Evolutionary conservation across 1,284 basidiomycete species (phyloP), one percentile per base, ranked within the genome.

Genomic region (Cutaneotrichosporon spelunceum): DNA sequence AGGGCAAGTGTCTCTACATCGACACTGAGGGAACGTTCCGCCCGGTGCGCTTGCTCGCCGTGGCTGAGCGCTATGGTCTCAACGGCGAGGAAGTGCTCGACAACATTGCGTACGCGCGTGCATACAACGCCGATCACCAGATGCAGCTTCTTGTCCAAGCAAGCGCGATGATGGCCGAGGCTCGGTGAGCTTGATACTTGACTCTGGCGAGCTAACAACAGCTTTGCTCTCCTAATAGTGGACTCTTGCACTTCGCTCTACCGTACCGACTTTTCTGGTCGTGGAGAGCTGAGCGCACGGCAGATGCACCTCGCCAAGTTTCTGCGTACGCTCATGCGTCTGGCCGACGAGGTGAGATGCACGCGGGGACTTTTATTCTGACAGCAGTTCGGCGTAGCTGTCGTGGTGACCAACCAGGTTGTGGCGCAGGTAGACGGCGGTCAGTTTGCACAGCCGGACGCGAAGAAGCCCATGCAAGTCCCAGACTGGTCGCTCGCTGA

Each of bases 11-110:
- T 74, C 82, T 99, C 53, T 99, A 95, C 79, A 98, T 99, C 79
- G 96, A 99, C 78, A 99, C 96, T 0, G 95, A 99, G 76, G 94
- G 94, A 11, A 99, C 96, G 3, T 99, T 99, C 83, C 92, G 96
- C 68, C 96, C 96, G 19, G 90, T 92, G 39, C 91, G 96, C 63
- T 82, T 99, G 59, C 84, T 99, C 30, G 91, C 95, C 0, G 93
- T 96, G 4, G 95, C 96, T 1, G 95, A 98, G 80, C 84, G 96
- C 56, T 94, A 89, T 74, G 96, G 96, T 8, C 82, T 99, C 69
- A 94, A 94, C 68, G 94, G 94, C 44, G 93, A 99, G 77, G 95
- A 98, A 76, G 96, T 98, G 3, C 82, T 99, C 66, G 96, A 99
- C 79, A 99, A 99, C 72, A 91, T 99, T 47, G 96, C 96, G 13